A percentile compares a stretch with the other conserved stretches of the same genome.
These are phyloP conservation scores for Leccinum imitatum DNA, from an alignment of 768 basidiomycete genomes.

Conservation along the genomic window DNA sequence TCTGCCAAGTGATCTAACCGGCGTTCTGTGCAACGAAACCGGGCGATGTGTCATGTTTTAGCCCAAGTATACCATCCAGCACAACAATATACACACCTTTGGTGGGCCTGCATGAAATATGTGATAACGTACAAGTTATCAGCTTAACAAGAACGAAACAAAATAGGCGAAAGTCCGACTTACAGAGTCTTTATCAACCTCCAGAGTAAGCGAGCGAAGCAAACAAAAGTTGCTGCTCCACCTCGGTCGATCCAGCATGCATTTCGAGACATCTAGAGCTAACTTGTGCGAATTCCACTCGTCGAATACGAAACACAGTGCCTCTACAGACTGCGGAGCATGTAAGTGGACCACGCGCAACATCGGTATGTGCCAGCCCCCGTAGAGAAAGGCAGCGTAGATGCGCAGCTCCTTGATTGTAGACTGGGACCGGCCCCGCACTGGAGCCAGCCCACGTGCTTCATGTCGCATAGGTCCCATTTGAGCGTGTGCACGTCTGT, in stretches of 20 bases:
- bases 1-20: too few relatives aligned
- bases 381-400: too few relatives aligned
- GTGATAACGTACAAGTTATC: too few relatives aligned
- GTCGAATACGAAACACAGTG: neutral
- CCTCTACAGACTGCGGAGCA: neutral
- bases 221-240: neutral
- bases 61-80: too few relatives aligned
- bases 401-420: neutral
- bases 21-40: too few relatives aligned
- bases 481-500: neutral
- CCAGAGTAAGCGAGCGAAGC: neutral
- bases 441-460: neutral
- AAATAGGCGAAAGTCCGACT: too few relatives aligned
- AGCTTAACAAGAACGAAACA: too few relatives aligned
- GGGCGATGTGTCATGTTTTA: too few relatives aligned
- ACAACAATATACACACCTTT: too few relatives aligned
- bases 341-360: neutral
- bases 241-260: neutral
- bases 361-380: too few relatives aligned
- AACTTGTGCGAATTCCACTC: neutral
- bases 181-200: neutral
- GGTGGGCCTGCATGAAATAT: too few relatives aligned
- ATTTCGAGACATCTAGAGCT: neutral
- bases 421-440: neutral
- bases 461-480: neutral